These are phyloP conservation scores for Backusella luteola DNA, from an alignment of 192 early-diverging fungal species.

Conservation along the genomic window DNA sequence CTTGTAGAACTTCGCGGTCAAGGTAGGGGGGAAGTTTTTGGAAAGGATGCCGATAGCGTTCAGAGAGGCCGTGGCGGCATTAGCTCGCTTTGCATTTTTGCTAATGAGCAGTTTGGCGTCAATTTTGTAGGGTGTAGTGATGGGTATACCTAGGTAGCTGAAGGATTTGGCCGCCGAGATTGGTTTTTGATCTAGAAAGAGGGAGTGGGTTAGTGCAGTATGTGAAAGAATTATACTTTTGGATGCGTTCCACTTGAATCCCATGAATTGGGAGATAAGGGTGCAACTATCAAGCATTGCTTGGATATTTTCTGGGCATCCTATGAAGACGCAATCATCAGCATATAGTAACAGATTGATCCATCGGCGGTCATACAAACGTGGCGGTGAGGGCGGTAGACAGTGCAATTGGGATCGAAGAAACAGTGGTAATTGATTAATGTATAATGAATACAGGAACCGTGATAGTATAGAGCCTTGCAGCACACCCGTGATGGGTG, in stretches of 20 bases:
- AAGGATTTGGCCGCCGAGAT: not conserved
- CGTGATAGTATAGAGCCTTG: slow-evolving; percentile 22
- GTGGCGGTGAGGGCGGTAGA: not conserved
- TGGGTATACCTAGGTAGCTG: not conserved
- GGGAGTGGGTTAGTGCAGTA: not conserved
- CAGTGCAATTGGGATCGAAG: not conserved
- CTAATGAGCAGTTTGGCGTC: not conserved
- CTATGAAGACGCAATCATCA: not conserved
- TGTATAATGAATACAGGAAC: slow-evolving; percentile 20
- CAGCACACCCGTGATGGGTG: slow-evolving; percentile 12
- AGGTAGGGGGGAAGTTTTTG: not conserved
- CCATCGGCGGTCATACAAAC: not conserved
- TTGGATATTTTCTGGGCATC: not conserved
- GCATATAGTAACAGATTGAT: not conserved
- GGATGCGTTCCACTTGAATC: not conserved
- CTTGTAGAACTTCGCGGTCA: not conserved
- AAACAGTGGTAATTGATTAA: slow-evolving; percentile 9
- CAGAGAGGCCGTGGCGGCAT: not conserved
- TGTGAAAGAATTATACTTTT: not conserved
- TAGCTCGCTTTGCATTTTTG: not conserved
- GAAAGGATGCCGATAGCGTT: not conserved
- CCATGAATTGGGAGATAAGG: not conserved
- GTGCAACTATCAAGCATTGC: not conserved
- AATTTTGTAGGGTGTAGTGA: not conserved
- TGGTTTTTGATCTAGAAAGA: not conserved